These are phyloP conservation scores for Ochromonadaceae sp. DNA, from an alignment of 352 stramenopile species.

Conservation along the genomic window DNA sequence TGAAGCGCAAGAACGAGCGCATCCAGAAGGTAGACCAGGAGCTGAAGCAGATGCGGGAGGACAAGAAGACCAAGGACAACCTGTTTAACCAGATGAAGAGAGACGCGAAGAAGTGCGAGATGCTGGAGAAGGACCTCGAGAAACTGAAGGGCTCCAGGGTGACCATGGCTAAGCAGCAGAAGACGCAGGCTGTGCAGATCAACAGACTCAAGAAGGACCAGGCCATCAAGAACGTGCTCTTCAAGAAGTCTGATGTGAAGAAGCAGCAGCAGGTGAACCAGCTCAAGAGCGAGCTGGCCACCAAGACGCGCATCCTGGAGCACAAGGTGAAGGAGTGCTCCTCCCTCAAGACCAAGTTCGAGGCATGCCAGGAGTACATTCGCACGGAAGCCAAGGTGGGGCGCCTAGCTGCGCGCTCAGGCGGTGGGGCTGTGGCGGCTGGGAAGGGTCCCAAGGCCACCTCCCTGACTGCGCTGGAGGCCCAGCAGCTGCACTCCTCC, in stretches of 20 bases:
- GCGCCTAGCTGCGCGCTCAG: no score
- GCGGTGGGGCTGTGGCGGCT: no score
- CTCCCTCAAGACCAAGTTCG: background rate
- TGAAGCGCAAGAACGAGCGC: conserved; percentile 1
- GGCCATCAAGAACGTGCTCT: background rate
- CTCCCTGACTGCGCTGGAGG: no score
- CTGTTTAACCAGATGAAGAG: conserved; percentile 1
- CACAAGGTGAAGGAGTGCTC: background rate
- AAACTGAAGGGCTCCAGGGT: conserved; percentile 11
- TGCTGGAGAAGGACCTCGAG: background rate
- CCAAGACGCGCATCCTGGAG: background rate
- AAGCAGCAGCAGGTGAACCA: conserved; percentile 9
- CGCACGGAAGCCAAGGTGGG: no score
- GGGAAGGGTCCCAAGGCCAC: no score
- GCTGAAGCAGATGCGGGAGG: background rate
- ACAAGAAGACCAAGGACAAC: background rate
- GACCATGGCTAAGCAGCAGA: background rate
- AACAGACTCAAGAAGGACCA: conserved; percentile 10
- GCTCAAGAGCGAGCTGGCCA: background rate
- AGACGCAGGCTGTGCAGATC: background rate
- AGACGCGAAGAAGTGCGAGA: conserved; percentile 7
- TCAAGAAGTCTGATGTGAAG: conserved; percentile 10
- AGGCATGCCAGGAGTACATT: conserved; percentile 8
- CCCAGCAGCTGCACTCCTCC: background rate
- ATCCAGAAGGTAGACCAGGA: conserved; percentile 4